Evolutionary conservation across 352 stramenopile species (phyloP).

Genomic region (Globisporangium solare): DNA sequence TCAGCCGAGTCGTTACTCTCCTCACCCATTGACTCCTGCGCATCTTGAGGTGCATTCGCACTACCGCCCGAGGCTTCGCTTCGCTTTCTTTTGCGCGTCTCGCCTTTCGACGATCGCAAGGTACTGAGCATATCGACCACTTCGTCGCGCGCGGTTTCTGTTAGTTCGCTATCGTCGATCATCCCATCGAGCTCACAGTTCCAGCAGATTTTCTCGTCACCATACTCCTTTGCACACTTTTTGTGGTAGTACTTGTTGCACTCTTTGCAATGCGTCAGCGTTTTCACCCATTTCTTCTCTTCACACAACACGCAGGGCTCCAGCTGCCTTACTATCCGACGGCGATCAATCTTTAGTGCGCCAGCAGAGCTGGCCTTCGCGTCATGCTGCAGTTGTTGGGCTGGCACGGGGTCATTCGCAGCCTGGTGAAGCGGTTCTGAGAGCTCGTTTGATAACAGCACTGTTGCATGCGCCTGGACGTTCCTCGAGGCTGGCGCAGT

Average conservation of each 20-base stretch:
- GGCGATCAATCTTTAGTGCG: constrained; percentile 16
- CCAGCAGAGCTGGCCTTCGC: constrained; percentile 10
- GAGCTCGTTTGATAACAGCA: not conserved
- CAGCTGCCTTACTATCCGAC: constrained; percentile 18
- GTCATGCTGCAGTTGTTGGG: not conserved
- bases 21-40: not conserved
- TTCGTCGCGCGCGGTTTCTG: constrained; percentile 40
- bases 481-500: not conserved
- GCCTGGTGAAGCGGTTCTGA: not conserved
- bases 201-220: constrained; percentile 67
- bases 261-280: constrained; percentile 33
- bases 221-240: constrained; percentile 63
- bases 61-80: constrained; percentile 16
- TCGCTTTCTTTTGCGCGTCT: constrained; percentile 7
- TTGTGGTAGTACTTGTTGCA: constrained; percentile 74
- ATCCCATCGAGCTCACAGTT: constrained; percentile 68
- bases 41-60: constrained; percentile 1
- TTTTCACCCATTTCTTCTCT: constrained; percentile 29
- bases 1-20: constrained; percentile 1
- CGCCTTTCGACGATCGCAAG: constrained; percentile 24
- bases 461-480: not conserved
- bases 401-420: not conserved
- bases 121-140: constrained; percentile 39
- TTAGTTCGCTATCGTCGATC: constrained; percentile 75
- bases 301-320: constrained; percentile 61